Percentiles rank a stretch among this genome's conserved stretches.
These are phyloP conservation scores for Melanogaster broomeanus DNA, from an alignment of 768 basidiomycete genomes.

Conservation along the genomic window DNA sequence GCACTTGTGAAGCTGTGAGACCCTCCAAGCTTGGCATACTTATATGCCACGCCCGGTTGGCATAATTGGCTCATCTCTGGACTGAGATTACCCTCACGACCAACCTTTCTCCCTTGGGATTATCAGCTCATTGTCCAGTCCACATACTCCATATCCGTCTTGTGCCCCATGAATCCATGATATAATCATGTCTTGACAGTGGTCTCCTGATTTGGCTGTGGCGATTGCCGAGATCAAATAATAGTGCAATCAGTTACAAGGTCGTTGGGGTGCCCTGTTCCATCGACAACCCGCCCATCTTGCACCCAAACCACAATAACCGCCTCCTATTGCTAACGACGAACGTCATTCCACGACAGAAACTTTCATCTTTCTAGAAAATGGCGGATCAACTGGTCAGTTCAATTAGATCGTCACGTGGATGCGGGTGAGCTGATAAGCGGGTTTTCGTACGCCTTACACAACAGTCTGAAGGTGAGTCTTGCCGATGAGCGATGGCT, in stretches of 20 bases:
- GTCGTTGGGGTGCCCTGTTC: slow-evolving; percentile 2
- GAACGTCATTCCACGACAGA: neutral
- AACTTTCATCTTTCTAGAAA: slow-evolving; percentile 20
- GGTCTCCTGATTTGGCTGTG: slow-evolving; percentile 26
- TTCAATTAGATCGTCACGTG: slow-evolving; percentile 12
- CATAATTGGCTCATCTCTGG: neutral
- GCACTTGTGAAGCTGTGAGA: neutral
- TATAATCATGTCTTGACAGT: too few relatives aligned
- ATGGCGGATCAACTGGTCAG: slow-evolving; percentile 65
- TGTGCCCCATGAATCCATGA: too few relatives aligned
- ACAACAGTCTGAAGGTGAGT: slow-evolving; percentile 62
- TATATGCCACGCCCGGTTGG: neutral
- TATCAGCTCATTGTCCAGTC: neutral
- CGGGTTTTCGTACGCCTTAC: slow-evolving; percentile 8
- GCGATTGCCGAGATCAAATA: slow-evolving; percentile 37
- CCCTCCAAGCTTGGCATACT: neutral
- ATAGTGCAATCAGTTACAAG: slow-evolving; percentile 5
- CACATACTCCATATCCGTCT: neutral
- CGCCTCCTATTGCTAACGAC: neutral
- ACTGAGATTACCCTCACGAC: too few relatives aligned
- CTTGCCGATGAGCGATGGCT: slow-evolving; percentile 10
- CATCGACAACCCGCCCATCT: slow-evolving; percentile 10
- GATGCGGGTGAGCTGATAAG: slow-evolving; percentile 12
- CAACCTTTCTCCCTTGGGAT: too few relatives aligned
- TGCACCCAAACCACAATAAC: slow-evolving; percentile 5